Evolutionary conservation across 345 rosid genomes (phyloP).

Genomic region (Mangifera indica): DNA sequence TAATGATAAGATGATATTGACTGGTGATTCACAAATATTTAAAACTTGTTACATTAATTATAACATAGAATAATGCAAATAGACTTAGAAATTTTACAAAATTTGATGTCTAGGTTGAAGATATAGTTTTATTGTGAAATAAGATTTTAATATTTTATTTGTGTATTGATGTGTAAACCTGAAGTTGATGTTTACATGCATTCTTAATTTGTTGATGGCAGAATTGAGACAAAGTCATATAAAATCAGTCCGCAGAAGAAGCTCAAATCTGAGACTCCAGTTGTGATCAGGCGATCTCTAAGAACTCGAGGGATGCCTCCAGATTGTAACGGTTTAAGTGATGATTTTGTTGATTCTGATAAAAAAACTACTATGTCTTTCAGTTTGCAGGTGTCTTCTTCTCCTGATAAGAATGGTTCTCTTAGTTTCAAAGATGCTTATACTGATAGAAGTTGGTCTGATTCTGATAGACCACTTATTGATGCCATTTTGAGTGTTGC

Average conservation of each 20-base stretch:
- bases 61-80: too few species aligned
- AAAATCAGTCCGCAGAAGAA: conserved; percentile 45
- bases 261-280: conserved; percentile 41
- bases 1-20: too few species aligned
- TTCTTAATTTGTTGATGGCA: conserved; percentile 17
- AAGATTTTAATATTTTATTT: background rate
- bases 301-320: conserved; percentile 71
- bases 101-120: too few species aligned
- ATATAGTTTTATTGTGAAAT: too few species aligned
- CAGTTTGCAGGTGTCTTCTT: conserved; percentile 11
- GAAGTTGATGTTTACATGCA: background rate
- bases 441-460: conserved; percentile 20
- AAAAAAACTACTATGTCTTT: conserved; percentile 7
- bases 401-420: conserved; percentile 39
- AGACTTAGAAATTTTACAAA: too few species aligned
- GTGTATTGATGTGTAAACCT: background rate
- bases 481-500: conserved; percentile 33
- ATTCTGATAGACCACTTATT: conserved; percentile 32
- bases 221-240: conserved; percentile 40
- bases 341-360: conserved; percentile 6
- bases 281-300: conserved; percentile 59
- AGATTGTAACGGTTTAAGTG: conserved; percentile 44
- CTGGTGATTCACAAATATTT: too few species aligned
- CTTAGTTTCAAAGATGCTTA: conserved; percentile 48
- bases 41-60: too few species aligned